Conservation (phyloP, 148 eudicot species). For the Chenopodium berlandieri region DNA sequence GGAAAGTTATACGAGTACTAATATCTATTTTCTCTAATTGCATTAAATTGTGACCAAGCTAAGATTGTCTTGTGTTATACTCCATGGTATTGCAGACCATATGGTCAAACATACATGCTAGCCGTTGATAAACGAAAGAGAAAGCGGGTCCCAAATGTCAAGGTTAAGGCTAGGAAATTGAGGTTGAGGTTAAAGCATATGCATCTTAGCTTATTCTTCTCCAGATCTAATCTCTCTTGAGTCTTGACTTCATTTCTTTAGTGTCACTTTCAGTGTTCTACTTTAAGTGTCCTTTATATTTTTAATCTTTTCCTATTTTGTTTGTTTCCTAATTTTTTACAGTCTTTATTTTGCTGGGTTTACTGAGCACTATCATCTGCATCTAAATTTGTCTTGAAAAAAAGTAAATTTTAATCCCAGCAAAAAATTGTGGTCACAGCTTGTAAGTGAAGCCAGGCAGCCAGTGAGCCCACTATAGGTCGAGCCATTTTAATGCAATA, state of each 20-base stretch:
- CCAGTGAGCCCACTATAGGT: neutral
- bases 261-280: neutral
- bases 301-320: neutral
- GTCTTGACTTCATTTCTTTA: neutral
- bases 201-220: neutral
- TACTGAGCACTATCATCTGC: neutral
- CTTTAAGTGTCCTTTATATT: neutral
- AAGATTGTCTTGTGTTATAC: no score
- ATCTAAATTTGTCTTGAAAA: neutral
- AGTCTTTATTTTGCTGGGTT: neutral
- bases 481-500: neutral
- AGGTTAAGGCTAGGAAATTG: neutral
- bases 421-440: slow-evolving; percentile 5
- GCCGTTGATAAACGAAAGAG: slow-evolving; percentile 17
- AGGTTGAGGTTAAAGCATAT: neutral
- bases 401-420: neutral
- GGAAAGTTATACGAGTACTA: no score
- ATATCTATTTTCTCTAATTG: no score
- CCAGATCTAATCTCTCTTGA: no score
- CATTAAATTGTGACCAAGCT: no score
- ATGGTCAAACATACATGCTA: neutral
- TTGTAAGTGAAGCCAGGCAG: neutral
- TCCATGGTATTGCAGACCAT: no score
- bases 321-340: neutral
- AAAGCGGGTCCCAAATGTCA: slow-evolving; percentile 4